Evolutionary conservation across 768 basidiomycete genomes (phyloP).

Genomic region (Austroboletus festivus): DNA sequence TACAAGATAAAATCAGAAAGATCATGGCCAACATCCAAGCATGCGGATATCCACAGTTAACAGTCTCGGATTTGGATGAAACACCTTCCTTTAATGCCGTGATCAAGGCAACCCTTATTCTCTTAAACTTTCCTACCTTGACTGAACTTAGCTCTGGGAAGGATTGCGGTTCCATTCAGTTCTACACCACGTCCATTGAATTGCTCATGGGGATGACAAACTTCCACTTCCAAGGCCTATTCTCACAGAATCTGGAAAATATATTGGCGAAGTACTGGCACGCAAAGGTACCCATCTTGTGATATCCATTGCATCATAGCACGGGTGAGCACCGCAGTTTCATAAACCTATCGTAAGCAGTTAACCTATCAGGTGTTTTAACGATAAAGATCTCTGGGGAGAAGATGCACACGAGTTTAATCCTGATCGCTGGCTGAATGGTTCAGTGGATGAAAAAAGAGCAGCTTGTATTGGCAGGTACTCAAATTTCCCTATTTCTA

Average conservation of each 20-base stretch:
- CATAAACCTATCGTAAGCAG: neutral
- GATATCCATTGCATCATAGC: conserved; percentile 51
- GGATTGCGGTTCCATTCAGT: conserved; percentile 45
- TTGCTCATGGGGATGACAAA: conserved; percentile 49
- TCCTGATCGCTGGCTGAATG: conserved; percentile 5
- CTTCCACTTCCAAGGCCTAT: conserved; percentile 59
- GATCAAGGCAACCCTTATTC: conserved; percentile 26
- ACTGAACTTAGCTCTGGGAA: conserved; percentile 31
- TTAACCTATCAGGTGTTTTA: neutral
- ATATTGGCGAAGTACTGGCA: conserved; percentile 43
- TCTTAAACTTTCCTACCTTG: conserved; percentile 1
- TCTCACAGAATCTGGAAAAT: conserved; percentile 42
- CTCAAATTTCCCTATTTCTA: too few relatives aligned
- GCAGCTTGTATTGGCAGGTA: conserved; percentile 23
- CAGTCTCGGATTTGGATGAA: conserved; percentile 40
- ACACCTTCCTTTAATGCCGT: conserved; percentile 45
- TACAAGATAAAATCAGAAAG: conserved; percentile 39
- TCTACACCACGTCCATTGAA: conserved; percentile 45
- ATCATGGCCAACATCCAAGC: neutral
- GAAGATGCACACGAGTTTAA: neutral
- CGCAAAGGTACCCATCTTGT: conserved; percentile 49
- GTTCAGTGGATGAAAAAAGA: conserved; percentile 18
- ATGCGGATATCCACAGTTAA: conserved; percentile 1
- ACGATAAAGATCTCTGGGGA: conserved; percentile 11
- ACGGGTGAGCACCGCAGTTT: conserved; percentile 39